phyloP scores from a whole-genome alignment of 1,284 basidiomycete genomes.

The Anthracocystis setariae region DNA sequence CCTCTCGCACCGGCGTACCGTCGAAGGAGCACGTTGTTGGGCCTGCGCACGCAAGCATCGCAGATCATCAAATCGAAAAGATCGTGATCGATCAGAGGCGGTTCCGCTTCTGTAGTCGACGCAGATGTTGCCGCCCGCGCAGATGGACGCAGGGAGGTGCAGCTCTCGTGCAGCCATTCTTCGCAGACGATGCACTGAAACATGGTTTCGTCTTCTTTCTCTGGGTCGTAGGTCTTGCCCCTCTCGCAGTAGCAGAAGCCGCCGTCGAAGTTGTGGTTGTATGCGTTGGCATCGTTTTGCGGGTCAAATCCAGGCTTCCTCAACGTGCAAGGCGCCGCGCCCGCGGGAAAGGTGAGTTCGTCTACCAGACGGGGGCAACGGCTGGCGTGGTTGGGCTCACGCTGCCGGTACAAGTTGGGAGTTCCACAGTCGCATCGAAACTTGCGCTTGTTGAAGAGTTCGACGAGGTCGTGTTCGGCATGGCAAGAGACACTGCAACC shows the following conservation, averaged over 20 bases:
- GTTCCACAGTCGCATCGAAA: slow-evolving; percentile 67
- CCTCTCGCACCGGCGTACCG: slow-evolving; percentile 54
- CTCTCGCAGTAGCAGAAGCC: slow-evolving; percentile 68
- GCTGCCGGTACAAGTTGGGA: slow-evolving; percentile 46
- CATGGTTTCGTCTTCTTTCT: slow-evolving; percentile 68
- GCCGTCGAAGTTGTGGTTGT: slow-evolving; percentile 68
- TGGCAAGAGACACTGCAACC: slow-evolving; percentile 69
- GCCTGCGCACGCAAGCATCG: slow-evolving; percentile 57
- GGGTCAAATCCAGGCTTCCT: slow-evolving; percentile 53
- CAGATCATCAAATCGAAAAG: slow-evolving; percentile 64
- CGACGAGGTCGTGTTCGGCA: slow-evolving; percentile 66
- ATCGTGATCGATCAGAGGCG: slow-evolving; percentile 54
- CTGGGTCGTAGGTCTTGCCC: slow-evolving; percentile 68
- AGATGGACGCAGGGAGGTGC: slow-evolving; percentile 51
- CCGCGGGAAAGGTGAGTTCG: slow-evolving; percentile 38
- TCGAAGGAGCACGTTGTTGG: slow-evolving; percentile 40
- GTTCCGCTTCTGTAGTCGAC: slow-evolving; percentile 14
- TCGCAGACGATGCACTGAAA: slow-evolving; percentile 69
- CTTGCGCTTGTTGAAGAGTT: slow-evolving; percentile 66
- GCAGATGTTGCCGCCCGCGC: background rate
- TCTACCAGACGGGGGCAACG: slow-evolving; percentile 12
- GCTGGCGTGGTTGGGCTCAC: slow-evolving; percentile 21
- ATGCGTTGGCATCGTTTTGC: slow-evolving; percentile 62
- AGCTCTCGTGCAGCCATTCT: slow-evolving; percentile 69
- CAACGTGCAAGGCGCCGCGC: slow-evolving; percentile 49